Evolutionary conservation across 352 stramenopile genomes (phyloP).

Genomic region (Proteromonas lacertae): DNA sequence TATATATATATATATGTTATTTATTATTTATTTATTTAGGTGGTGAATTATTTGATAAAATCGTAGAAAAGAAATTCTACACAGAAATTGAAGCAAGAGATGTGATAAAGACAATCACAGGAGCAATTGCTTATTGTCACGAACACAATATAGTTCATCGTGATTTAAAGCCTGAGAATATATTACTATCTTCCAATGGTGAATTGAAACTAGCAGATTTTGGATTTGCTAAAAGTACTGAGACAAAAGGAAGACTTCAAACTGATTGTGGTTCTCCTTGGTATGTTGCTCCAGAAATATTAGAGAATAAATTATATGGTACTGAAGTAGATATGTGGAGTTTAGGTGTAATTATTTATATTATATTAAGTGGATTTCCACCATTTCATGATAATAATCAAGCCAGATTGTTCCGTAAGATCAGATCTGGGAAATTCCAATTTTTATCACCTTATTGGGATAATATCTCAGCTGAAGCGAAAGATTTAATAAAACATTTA

Average conservation of each 20-base stretch:
- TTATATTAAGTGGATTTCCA: background rate
- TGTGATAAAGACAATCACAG: slow-evolving; percentile 64
- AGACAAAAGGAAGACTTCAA: slow-evolving; percentile 40
- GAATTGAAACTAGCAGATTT: slow-evolving; percentile 56
- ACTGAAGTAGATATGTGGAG: background rate
- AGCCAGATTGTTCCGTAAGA: background rate
- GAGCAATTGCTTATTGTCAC: slow-evolving; percentile 74
- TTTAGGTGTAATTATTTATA: no score
- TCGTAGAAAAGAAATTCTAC: slow-evolving; percentile 64
- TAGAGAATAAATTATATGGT: background rate
- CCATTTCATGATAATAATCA: background rate
- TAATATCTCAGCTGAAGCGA: background rate
- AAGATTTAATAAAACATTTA: background rate
- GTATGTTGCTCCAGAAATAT: slow-evolving; percentile 66
- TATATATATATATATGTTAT: no score
- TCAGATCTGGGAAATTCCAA: background rate
- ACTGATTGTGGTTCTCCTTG: slow-evolving; percentile 63
- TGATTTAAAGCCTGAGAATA: no score
- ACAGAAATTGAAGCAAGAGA: slow-evolving; percentile 63
- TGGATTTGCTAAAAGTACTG: slow-evolving; percentile 33
- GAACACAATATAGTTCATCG: slow-evolving; percentile 21
- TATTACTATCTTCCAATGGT: slow-evolving; percentile 30
- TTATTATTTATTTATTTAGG: no score
- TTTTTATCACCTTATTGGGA: background rate
- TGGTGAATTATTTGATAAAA: slow-evolving; percentile 69